Base-by-base conservation (phyloP, 345 rosid species). In the Limnanthes douglasii region DNA sequence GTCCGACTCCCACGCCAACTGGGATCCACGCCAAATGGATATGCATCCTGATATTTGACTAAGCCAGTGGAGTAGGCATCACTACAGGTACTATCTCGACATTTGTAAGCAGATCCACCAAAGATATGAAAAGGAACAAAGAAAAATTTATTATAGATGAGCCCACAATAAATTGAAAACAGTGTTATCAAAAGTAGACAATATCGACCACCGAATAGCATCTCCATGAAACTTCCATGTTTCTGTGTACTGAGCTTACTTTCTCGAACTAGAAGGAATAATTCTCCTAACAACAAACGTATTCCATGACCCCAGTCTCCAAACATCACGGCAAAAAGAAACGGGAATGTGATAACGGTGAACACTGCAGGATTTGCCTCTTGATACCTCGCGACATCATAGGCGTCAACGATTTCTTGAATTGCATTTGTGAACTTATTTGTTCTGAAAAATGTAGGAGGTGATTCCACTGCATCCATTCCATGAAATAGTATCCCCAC, bases 271-370 rank as follows among this genome's bases (percentile, higher is more conserved):
- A 88, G 68, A 45, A 88, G 97, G 48, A 79, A 55, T 55, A 88
- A 53, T 32, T 95, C 90, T 52, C 86, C 95, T 50, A 88, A 56
- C 55, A 88, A 69, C 75, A 88, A 74, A 68, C 95, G 83, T 60
- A 88, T 62, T 50, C 95, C 95, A 51, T 88, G 97, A 48, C 97
- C 97, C 97, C 97, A 88, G 56, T 88, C 97, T 36, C 97, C 97
- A 68, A 88, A 88, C 97, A 88, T 88, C 51, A 76, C 95, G 25
- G 95, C 97, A 64, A 88, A 88, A 65, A 83, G 81, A 69, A 88
- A 88, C 14, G 97, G 97, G 60, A 83, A 88, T 32, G 97, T 88
- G 41, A 88, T 47, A 15, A 70, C 72, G 25, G 90, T 60, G 60
- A 83, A 88, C 11, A 88, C 93, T 25, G 95, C 77, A 58, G 97